A percentile compares a stretch with the other conserved stretches of the same genome.
These are phyloP conservation scores for Ophiocordyceps polyrhachis-furcata DNA, from an alignment of 2,329 filamentous ascomycete species.

Conservation along the genomic window DNA sequence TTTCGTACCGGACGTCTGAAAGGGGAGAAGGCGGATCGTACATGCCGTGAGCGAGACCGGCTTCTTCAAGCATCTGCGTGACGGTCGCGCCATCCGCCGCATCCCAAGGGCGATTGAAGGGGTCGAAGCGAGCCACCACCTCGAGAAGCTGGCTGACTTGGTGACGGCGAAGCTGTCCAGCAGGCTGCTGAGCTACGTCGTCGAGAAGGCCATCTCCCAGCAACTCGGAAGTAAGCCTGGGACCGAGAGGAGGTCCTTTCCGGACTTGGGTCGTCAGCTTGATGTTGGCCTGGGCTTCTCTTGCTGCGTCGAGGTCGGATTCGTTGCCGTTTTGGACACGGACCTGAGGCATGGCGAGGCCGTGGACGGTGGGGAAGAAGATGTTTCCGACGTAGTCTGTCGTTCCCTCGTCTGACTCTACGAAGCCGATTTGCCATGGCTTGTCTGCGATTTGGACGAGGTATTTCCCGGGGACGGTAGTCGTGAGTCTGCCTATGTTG, in stretches of 20 bases:
- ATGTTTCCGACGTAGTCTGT: constrained; percentile 1
- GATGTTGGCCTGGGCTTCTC: not conserved
- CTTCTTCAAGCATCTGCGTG: not conserved
- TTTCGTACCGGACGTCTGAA: not conserved
- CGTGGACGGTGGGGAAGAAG: constrained; percentile 2
- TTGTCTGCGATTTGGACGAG: constrained; percentile 2
- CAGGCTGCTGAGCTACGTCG: not conserved
- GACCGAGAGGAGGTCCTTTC: not conserved
- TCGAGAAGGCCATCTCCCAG: not conserved
- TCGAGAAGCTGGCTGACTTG: not conserved
- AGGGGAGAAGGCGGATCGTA: not conserved
- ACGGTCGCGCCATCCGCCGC: not conserved
- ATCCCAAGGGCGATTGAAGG: not conserved
- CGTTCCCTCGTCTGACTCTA: not conserved
- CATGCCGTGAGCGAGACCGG: not conserved
- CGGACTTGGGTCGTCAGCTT: not conserved
- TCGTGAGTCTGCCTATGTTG: constrained; percentile 7
- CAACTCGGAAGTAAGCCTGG: not conserved
- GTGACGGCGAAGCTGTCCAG: not conserved
- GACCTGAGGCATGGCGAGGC: not conserved
- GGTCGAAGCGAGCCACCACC: not conserved
- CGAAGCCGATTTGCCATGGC: constrained; percentile 2
- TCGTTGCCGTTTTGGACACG: not conserved
- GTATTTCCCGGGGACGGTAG: constrained; percentile 1
- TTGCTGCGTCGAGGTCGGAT: constrained; percentile 1